These are phyloP conservation scores for Adansonia madagascariensis DNA, from an alignment of 441 rosid species.

Conservation along the genomic window DNA sequence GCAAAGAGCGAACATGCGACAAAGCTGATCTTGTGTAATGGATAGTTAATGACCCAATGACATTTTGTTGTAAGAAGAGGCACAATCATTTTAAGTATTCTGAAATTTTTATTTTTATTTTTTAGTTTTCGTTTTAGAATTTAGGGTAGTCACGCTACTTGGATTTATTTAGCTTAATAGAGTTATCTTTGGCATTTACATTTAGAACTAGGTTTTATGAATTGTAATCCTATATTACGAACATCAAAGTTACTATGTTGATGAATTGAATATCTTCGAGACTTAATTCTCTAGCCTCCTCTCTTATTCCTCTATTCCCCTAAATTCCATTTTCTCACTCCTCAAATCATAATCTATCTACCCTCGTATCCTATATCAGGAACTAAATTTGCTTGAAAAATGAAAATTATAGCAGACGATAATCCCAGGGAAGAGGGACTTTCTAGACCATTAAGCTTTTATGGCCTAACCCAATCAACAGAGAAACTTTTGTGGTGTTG, in stretches of 20 bases:
- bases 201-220: not conserved
- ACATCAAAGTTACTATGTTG: not conserved
- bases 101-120: slow-evolving; percentile 5
- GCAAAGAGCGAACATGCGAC: slow-evolving; percentile 26
- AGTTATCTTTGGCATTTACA: not conserved
- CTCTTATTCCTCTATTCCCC: not conserved
- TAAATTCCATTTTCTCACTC: not conserved
- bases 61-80: slow-evolving; percentile 9
- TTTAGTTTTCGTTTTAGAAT: not conserved
- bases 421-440: not conserved
- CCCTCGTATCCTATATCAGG: not conserved
- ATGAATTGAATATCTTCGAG: not conserved
- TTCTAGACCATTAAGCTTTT: slow-evolving; percentile 12
- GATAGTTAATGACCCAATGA: not conserved
- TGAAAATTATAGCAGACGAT: not conserved
- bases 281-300: not conserved
- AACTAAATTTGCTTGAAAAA: not conserved
- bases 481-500: not conserved
- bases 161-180: not conserved
- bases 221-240: not conserved
- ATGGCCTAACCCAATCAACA: not conserved
- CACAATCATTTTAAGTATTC: not conserved
- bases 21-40: slow-evolving; percentile 2
- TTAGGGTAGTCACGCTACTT: not conserved
- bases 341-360: slow-evolving; percentile 5